Conservation (phyloP, 805 yeast species). For the Saturnispora dispora region DNA sequence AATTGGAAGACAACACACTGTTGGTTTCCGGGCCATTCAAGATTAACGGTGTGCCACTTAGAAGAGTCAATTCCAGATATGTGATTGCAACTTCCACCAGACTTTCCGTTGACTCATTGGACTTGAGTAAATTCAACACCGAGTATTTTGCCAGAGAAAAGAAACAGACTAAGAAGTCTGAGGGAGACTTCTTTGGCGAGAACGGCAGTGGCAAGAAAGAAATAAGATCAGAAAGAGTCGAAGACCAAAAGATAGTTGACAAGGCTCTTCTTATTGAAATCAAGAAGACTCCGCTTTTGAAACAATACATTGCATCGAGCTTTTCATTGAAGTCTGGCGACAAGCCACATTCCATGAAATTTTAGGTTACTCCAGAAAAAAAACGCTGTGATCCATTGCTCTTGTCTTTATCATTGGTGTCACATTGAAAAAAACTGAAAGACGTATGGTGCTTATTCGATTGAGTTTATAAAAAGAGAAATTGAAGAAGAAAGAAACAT, state of each 20-base stretch:
- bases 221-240: conserved; percentile 88
- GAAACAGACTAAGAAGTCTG: conserved; percentile 65
- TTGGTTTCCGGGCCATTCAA: conserved; percentile 99
- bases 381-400: neutral
- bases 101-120: conserved; percentile 68
- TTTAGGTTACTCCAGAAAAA: conserved; percentile 38
- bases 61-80: conserved; percentile 98
- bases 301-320: conserved; percentile 90
- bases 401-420: too few relatives aligned
- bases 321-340: conserved; percentile 98
- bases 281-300: conserved; percentile 95
- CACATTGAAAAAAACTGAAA: too few relatives aligned
- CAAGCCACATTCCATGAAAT: conserved; percentile 96
- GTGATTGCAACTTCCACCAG: conserved; percentile 97
- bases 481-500: too few relatives aligned
- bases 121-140: conserved; percentile 84
- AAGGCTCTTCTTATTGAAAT: conserved; percentile 85
- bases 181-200: conserved; percentile 85
- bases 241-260: conserved; percentile 95
- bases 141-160: conserved; percentile 97
- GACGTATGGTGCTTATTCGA: neutral
- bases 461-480: too few relatives aligned
- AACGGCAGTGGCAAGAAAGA: conserved; percentile 57
- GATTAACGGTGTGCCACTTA: conserved; percentile 98
- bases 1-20: conserved; percentile 95